phyloP scores from a whole-genome alignment of 805 yeast species.

The Limtongia smithiae region DNA sequence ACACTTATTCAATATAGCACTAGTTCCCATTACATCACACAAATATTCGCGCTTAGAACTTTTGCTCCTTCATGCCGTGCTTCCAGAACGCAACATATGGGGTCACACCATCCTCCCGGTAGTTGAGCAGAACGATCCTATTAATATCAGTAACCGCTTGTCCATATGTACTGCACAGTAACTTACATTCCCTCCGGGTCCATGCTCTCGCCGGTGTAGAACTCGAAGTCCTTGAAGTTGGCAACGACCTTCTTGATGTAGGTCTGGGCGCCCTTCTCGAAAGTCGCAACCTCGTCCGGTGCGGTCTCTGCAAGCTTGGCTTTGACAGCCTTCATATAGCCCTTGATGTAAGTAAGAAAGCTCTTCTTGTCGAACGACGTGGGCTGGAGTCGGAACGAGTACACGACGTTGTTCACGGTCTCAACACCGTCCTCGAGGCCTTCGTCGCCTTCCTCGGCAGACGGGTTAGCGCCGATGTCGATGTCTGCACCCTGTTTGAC shows the following conservation, averaged over 20 bases:
- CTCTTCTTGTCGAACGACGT: constrained; percentile 98
- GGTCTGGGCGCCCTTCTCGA: constrained; percentile 96
- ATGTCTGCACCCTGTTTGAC: constrained; percentile 83
- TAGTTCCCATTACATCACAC: no score
- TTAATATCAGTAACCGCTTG: background rate
- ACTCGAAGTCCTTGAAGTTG: constrained; percentile 98
- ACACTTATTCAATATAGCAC: no score
- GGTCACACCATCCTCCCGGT: constrained; percentile 99
- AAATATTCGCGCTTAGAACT: constrained; percentile 62
- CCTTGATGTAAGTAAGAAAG: constrained; percentile 93
- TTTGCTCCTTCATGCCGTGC: constrained; percentile 89
- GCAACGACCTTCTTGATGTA: constrained; percentile 95
- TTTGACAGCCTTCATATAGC: constrained; percentile 96
- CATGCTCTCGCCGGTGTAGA: constrained; percentile 99
- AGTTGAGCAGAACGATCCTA: constrained; percentile 83
- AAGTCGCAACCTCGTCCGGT: constrained; percentile 82
- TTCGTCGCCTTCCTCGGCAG: constrained; percentile 89
- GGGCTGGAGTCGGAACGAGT: constrained; percentile 97
- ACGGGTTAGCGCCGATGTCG: constrained; percentile 99
- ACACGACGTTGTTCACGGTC: constrained; percentile 95
- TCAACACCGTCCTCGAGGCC: constrained; percentile 79
- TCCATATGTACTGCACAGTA: background rate
- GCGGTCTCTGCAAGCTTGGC: constrained; percentile 79
- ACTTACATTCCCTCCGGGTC: constrained; percentile 94
- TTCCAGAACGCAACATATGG: constrained; percentile 98